Evolutionary conservation across 2,329 filamentous ascomycete species (phyloP), one percentile per base, ranked within the genome.

Genomic region (Scopulariopsis brevicaulis): DNA sequence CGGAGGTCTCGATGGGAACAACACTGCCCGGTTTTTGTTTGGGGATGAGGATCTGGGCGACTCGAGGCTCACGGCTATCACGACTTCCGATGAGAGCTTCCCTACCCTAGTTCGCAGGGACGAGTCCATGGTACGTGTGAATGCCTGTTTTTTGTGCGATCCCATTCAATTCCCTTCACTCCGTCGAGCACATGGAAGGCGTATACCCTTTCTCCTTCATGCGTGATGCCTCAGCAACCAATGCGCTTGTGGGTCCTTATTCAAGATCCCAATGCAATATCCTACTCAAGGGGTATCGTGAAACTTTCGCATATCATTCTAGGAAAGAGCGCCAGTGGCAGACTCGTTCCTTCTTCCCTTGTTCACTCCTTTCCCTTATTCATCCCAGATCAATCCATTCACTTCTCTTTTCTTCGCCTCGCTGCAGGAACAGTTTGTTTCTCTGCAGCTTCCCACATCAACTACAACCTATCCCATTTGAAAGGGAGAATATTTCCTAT

Each of bases 21-120:
- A 94, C 73, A 91, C 89, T 14, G 83, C 90, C 28, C 85, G 88
- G 58, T 96, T 95, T 67, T 77, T 96, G 43, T 96, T 96, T 68
- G 87, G 87, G 60, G 88, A 90, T 32, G 61, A 62, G 11, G 55
- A 57, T 55, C 35, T 54, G 53, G 46, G 57, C 28, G 85, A 91
- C 57, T 63, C 68, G 11, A 69, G 82, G 63, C 66, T n/a, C 25
- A 64, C 63, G 14, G 68, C 65, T 28, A 66, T 63, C 73, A 84
- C 86, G 58, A 83, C 84, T 62, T 85, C 83, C 55, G 87, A 95
- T 66, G 90, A 96, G 69, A 87, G 85, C 67, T 97, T 96, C 65
- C 91, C 92, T 34, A 92, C 93, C 61, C 80, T 94, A 62, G 83
- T 89, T 65, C 83, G 87, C 58, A 84, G 85, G 62, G 79, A 81